phyloP scores from a whole-genome alignment of 2,329 filamentous ascomycete species.

The Hymenoscyphus fructigenus region DNA sequence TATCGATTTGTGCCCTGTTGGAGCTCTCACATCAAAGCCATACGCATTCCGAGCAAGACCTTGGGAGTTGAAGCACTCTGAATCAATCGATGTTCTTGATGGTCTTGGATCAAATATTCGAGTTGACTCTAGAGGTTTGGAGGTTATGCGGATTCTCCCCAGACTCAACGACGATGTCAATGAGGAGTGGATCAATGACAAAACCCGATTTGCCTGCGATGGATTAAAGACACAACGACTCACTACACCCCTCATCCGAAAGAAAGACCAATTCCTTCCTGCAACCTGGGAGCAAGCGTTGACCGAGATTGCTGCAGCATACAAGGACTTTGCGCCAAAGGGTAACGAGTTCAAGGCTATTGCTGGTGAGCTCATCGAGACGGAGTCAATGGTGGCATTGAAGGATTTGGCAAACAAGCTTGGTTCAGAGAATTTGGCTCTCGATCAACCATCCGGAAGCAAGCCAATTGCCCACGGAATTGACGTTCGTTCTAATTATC shows the following conservation, averaged over 20 bases:
- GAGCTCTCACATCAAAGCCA: conserved; percentile 93
- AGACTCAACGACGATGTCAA: conserved; percentile 97
- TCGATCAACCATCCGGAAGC: conserved; percentile 84
- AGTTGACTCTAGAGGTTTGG: conserved; percentile 86
- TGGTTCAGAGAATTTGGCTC: conserved; percentile 90
- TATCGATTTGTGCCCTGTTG: conserved; percentile 96
- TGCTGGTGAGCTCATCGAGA: conserved; percentile 86
- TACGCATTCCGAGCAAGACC: conserved; percentile 96
- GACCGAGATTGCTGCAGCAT: conserved; percentile 79
- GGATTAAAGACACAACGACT: conserved; percentile 94
- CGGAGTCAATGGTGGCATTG: conserved; percentile 90
- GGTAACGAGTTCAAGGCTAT: conserved; percentile 95
- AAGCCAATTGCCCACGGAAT: conserved; percentile 87
- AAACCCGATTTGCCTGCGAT: conserved; percentile 93
- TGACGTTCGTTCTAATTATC: conserved; percentile 90
- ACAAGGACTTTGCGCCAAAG: conserved; percentile 75
- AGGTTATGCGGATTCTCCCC: conserved; percentile 93
- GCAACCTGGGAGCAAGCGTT: conserved; percentile 95
- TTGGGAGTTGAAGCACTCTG: conserved; percentile 95
- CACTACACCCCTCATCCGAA: conserved; percentile 86
- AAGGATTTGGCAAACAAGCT: conserved; percentile 98
- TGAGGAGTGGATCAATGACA: conserved; percentile 99
- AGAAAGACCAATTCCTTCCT: conserved; percentile 87
- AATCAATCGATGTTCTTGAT: conserved; percentile 93
- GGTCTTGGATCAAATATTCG: conserved; percentile 92